These are phyloP conservation scores for Acacia crassicarpa DNA, from an alignment of 306 rosid genomes.

Conservation along the genomic window DNA sequence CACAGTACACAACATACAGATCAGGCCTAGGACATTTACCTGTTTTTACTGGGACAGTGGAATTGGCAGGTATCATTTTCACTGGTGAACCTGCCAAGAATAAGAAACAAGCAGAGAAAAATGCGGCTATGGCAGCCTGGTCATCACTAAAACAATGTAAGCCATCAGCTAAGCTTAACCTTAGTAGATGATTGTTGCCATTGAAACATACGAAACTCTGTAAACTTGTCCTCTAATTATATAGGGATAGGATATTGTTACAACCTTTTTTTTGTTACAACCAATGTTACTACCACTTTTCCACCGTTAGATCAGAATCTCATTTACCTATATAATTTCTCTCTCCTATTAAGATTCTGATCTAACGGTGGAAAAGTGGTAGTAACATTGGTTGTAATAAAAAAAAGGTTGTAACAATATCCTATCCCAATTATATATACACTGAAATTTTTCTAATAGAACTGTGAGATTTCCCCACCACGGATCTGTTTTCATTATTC, in stretches of 20 bases:
- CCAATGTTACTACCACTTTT: too few relatives aligned
- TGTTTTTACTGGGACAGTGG: slow-evolving; percentile 93
- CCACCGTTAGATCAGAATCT: too few relatives aligned
- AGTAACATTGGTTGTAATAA: too few relatives aligned
- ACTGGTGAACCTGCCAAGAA: slow-evolving; percentile 98
- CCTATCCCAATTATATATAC: too few relatives aligned
- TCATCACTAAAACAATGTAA: slow-evolving; percentile 91
- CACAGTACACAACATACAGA: slow-evolving; percentile 88
- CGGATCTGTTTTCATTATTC: not conserved
- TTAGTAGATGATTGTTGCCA: slow-evolving; percentile 3
- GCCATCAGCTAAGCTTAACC: slow-evolving; percentile 31
- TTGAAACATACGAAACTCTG: not conserved
- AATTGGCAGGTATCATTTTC: slow-evolving; percentile 89
- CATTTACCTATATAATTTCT: too few relatives aligned
- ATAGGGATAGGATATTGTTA: too few relatives aligned
- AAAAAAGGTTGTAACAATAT: too few relatives aligned
- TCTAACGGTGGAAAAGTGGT: too few relatives aligned
- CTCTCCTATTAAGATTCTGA: too few relatives aligned
- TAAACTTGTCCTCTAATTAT: not conserved
- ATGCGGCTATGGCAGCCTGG: slow-evolving; percentile 99
- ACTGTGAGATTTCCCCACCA: not conserved
- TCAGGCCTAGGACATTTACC: slow-evolving; percentile 97
- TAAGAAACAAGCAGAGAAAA: slow-evolving; percentile 97
- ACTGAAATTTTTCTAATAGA: not conserved
- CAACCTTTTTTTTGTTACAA: too few relatives aligned